Percentiles rank a stretch among this genome's conserved stretches.
These are phyloP conservation scores for Closterium sp. DNA, from an alignment of 139 green algal genomes.

Conservation along the genomic window DNA sequence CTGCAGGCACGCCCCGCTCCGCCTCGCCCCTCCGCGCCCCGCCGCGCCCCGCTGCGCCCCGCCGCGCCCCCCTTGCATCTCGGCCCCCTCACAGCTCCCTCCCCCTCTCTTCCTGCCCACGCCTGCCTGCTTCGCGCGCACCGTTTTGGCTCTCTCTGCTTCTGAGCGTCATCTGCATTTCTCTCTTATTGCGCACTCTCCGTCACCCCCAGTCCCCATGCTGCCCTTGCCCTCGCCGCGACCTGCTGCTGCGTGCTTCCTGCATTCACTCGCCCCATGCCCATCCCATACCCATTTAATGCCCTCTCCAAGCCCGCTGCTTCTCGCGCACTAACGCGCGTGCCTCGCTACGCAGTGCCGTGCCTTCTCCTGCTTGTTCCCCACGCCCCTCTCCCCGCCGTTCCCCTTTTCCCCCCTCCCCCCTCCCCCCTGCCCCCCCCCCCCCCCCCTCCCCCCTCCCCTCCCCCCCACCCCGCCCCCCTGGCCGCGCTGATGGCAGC, in stretches of 20 bases:
- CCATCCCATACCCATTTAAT: too few relatives aligned
- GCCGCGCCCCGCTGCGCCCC: too few relatives aligned
- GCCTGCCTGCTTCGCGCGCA: not conserved
- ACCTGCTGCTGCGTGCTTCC: not conserved
- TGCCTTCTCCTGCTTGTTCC: not conserved
- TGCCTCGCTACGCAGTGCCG: not conserved
- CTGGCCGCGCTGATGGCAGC: slow-evolving; percentile 1
- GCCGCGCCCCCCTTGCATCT: not conserved
- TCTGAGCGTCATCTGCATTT: not conserved
- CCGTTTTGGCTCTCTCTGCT: not conserved
- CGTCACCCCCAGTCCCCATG: not conserved
- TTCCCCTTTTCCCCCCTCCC: too few relatives aligned
- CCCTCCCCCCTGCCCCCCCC: too few relatives aligned
- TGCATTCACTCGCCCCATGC: not conserved
- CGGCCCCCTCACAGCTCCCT: not conserved
- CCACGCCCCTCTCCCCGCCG: not conserved
- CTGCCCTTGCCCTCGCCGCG: too few relatives aligned
- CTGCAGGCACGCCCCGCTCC: not conserved
- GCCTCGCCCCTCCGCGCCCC: too few relatives aligned
- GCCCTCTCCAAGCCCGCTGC: too few relatives aligned
- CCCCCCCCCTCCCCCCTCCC: too few relatives aligned
- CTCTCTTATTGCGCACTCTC: not conserved
- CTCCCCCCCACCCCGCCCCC: too few relatives aligned
- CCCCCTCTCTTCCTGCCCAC: not conserved
- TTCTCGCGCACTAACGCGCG: not conserved